Conservation (phyloP, 352 stramenopile genomes). For the Pythium rishiriense region DNA sequence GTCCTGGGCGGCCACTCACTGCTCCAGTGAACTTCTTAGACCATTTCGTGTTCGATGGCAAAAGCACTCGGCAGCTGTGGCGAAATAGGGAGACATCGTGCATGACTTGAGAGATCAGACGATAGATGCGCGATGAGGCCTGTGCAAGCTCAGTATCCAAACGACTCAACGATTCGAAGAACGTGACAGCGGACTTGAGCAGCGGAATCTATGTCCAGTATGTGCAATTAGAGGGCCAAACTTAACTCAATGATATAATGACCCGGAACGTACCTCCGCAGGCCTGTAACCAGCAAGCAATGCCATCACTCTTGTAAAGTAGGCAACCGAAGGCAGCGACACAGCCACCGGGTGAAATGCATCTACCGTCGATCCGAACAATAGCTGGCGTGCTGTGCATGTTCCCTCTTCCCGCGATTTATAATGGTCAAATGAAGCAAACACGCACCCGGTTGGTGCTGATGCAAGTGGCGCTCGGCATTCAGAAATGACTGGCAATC, state of each 20-base stretch:
- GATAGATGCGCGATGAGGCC: constrained; percentile 1
- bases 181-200: constrained; percentile 8
- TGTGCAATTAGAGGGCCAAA: not conserved
- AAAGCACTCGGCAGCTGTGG: constrained; percentile 10
- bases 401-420: not conserved
- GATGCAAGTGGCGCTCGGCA: not conserved
- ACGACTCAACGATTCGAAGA: constrained; percentile 10
- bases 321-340: constrained; percentile 2
- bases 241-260: too few species aligned
- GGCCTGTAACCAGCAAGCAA: constrained; percentile 17
- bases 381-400: not conserved
- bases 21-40: not conserved
- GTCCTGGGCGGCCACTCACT: not conserved
- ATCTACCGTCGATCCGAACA: constrained; percentile 6
- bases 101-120: constrained; percentile 12
- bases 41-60: constrained; percentile 12
- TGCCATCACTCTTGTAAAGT: constrained; percentile 8
- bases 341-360: constrained; percentile 14
- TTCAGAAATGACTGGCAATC: not conserved
- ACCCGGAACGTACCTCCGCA: constrained; percentile 13
- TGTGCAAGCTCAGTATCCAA: not conserved
- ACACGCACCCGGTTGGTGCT: constrained; percentile 6
- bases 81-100: constrained; percentile 10
- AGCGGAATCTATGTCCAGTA: constrained; percentile 2
- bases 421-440: constrained; percentile 3